Percentiles rank a stretch among this genome's conserved stretches.
phyloP scores from a whole-genome alignment of 2,329 filamentous ascomycete genomes.

The Fusarium caatingaense region DNA sequence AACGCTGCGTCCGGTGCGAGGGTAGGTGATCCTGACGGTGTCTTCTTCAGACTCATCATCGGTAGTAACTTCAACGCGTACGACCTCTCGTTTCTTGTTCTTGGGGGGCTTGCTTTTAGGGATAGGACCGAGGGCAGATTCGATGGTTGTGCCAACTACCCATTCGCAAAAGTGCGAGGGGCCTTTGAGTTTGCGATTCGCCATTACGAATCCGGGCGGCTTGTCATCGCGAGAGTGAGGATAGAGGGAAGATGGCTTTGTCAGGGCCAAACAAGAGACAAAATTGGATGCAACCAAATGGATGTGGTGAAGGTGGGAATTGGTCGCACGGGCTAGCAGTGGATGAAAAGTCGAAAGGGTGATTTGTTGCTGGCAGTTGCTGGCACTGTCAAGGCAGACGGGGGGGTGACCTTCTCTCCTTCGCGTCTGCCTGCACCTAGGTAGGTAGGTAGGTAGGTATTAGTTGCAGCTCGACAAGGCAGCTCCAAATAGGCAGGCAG shows the following conservation, averaged over 20 bases:
- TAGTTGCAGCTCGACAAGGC: background rate
- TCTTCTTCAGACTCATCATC: slow-evolving; percentile 65
- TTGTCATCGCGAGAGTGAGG: slow-evolving; percentile 5
- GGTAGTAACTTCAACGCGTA: slow-evolving; percentile 59
- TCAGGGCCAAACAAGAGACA: slow-evolving; percentile 8
- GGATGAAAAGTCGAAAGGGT: background rate
- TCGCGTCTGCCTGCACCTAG: background rate
- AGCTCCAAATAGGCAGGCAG: no score
- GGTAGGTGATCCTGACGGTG: slow-evolving; percentile 61
- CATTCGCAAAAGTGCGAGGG: slow-evolving; percentile 55
- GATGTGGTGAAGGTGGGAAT: background rate
- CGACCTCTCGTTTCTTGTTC: slow-evolving; percentile 47
- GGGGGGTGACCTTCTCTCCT: background rate
- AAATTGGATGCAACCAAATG: background rate
- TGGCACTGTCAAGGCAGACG: slow-evolving; percentile 17
- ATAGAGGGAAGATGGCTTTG: background rate
- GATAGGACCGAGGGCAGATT: slow-evolving; percentile 45
- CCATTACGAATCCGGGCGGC: slow-evolving; percentile 18
- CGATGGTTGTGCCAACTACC: slow-evolving; percentile 54
- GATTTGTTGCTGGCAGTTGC: slow-evolving; percentile 9
- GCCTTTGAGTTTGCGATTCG: slow-evolving; percentile 32
- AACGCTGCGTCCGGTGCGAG: slow-evolving; percentile 50
- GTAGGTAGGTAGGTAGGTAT: no score
- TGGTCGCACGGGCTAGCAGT: background rate
- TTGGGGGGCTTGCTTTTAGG: slow-evolving; percentile 44